Evolutionary conservation across 768 basidiomycete genomes (phyloP).

Genomic region (Lepiota brunneoincarnata): DNA sequence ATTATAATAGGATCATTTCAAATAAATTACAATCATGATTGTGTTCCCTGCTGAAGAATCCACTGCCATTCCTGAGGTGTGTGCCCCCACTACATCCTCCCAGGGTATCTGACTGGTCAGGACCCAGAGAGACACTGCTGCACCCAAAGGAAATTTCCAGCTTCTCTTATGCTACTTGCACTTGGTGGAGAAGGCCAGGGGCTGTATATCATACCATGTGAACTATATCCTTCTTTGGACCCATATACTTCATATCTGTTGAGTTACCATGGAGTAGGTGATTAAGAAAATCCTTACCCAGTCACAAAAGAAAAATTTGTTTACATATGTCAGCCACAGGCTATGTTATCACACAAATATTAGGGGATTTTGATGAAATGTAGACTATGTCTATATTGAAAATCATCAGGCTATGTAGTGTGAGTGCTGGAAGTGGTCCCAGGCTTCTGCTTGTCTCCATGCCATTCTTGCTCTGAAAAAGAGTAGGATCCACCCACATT

Average conservation of each 20-base stretch:
- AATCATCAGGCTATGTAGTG: no score
- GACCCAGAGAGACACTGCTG: conserved; percentile 12
- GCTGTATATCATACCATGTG: conserved; percentile 5
- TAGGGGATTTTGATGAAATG: no score
- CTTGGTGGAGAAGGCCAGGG: conserved; percentile 17
- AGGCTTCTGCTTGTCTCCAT: no score
- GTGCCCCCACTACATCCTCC: conserved; percentile 4
- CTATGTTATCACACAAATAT: no score
- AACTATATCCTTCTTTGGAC: not conserved
- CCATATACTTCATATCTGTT: not conserved
- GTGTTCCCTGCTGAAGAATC: conserved; percentile 26
- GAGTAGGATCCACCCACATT: no score
- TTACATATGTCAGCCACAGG: no score
- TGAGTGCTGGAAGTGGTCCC: no score
- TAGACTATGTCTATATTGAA: no score
- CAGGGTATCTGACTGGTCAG: not conserved
- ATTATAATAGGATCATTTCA: conserved; percentile 43
- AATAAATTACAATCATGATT: conserved; percentile 15
- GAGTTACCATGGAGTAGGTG: not conserved
- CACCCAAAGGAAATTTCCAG: conserved; percentile 21
- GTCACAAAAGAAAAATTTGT: no score
- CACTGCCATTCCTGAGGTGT: conserved; percentile 16
- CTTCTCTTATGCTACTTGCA: conserved; percentile 8
- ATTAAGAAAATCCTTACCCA: not conserved
- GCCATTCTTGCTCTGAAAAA: no score